Conservation (phyloP, 257 asterid species). For the Anisodus acutangulus region DNA sequence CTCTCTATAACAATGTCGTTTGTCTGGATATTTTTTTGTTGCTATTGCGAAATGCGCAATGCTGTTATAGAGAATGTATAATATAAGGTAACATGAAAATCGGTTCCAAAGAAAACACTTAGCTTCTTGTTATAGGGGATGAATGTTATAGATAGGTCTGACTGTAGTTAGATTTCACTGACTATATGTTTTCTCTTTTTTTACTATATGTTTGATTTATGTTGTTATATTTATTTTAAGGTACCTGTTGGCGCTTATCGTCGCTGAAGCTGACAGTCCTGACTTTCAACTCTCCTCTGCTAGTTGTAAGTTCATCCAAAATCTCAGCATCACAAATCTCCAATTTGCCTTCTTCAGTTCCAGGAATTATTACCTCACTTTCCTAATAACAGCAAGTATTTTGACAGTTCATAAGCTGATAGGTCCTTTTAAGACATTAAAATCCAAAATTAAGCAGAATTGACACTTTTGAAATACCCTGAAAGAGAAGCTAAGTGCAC, state of each 20-base stretch:
- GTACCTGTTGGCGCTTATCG: slow-evolving; percentile 49
- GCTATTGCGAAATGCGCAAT: too few species aligned
- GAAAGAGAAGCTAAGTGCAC: slow-evolving; percentile 45
- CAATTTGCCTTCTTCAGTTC: slow-evolving; percentile 32
- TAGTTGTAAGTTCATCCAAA: slow-evolving; percentile 62
- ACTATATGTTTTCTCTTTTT: too few species aligned
- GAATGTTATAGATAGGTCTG: too few species aligned
- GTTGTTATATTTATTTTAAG: background rate
- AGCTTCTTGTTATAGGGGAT: too few species aligned
- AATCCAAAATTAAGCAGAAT: background rate
- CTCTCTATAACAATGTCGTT: too few species aligned
- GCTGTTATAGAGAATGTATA: too few species aligned
- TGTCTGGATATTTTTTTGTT: too few species aligned
- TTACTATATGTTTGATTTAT: too few species aligned
- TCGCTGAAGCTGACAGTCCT: slow-evolving; percentile 50
- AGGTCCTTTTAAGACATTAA: background rate
- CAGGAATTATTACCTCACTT: slow-evolving; percentile 30
- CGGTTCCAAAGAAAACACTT: too few species aligned
- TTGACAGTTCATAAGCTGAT: background rate
- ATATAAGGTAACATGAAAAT: too few species aligned
- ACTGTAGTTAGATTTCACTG: too few species aligned
- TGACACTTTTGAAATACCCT: slow-evolving; percentile 35
- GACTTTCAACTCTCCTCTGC: slow-evolving; percentile 60
- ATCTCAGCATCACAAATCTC: slow-evolving; percentile 53
- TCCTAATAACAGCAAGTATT: slow-evolving; percentile 36